Percentiles rank a stretch among this genome's conserved stretches.
Conservation (phyloP, 768 basidiomycete genomes). For the Cubamyces lactineus region DNA sequence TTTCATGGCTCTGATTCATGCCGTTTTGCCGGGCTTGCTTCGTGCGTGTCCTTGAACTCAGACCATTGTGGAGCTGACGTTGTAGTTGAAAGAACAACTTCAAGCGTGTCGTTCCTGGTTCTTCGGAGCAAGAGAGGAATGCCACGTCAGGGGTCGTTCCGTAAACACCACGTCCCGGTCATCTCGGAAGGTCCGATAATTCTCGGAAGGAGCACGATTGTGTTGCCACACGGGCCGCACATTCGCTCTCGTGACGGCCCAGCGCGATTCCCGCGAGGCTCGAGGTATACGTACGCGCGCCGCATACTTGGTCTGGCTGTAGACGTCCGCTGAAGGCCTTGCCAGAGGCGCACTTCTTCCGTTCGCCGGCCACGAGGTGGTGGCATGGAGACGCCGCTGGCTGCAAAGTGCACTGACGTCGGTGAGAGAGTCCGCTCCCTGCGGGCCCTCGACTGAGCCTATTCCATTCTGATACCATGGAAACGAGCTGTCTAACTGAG, state of each 20-base stretch:
- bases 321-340: slow-evolving; percentile 9
- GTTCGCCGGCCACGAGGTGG: slow-evolving; percentile 16
- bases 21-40: too few species aligned
- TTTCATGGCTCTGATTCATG: too few species aligned
- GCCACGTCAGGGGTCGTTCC: slow-evolving; percentile 18
- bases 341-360: slow-evolving; percentile 3
- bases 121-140: neutral
- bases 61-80: too few species aligned
- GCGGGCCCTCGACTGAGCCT: slow-evolving; percentile 9
- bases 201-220: slow-evolving; percentile 13
- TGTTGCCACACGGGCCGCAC: neutral
- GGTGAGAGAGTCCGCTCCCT: slow-evolving; percentile 19
- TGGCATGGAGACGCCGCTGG: slow-evolving; percentile 21
- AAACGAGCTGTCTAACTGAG: neutral
- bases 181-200: slow-evolving; percentile 20
- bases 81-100: neutral
- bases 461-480: slow-evolving; percentile 3
- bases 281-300: slow-evolving; percentile 4
- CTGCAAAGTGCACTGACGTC: slow-evolving; percentile 13
- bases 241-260: slow-evolving; percentile 8
- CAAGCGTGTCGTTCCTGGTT: neutral
- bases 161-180: slow-evolving; percentile 18
- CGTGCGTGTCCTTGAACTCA: too few species aligned
- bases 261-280: slow-evolving; percentile 24
- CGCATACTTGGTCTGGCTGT: neutral